Percentiles rank a stretch among this genome's conserved stretches.
phyloP scores from a whole-genome alignment of 768 basidiomycete species.

The Heimioporus sp. region DNA sequence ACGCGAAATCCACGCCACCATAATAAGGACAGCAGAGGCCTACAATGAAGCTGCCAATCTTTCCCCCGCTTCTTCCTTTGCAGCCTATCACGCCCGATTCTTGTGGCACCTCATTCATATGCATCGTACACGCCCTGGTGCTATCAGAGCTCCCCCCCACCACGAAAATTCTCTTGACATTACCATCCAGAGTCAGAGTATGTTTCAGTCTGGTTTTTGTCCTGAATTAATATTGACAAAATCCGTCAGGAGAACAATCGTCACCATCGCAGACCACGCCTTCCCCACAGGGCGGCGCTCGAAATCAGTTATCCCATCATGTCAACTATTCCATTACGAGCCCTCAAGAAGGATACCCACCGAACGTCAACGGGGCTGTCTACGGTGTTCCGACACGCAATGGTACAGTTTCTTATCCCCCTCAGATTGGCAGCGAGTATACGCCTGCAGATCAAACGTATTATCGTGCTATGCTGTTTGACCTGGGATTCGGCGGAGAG shows the following conservation, averaged over 20 bases:
- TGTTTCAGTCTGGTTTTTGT: neutral
- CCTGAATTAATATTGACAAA: slow-evolving; percentile 8
- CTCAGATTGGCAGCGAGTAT: slow-evolving; percentile 35
- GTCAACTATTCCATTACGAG: slow-evolving; percentile 14
- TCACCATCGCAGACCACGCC: slow-evolving; percentile 23
- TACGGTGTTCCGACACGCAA: slow-evolving; percentile 13
- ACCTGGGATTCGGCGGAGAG: slow-evolving; percentile 61
- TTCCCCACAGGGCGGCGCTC: slow-evolving; percentile 19
- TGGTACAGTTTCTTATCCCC: slow-evolving; percentile 17
- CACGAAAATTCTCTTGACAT: slow-evolving; percentile 51
- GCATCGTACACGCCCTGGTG: slow-evolving; percentile 47
- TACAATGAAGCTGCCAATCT: slow-evolving; percentile 70
- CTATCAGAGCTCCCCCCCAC: slow-evolving; percentile 37
- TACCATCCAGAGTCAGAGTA: slow-evolving; percentile 60
- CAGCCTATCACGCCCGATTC: slow-evolving; percentile 80
- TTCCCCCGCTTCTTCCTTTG: slow-evolving; percentile 59
- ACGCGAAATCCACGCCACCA: slow-evolving; percentile 62
- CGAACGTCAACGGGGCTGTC: slow-evolving; percentile 11
- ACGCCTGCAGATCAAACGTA: slow-evolving; percentile 62
- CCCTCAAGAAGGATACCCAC: slow-evolving; percentile 18
- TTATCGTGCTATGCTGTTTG: slow-evolving; percentile 73
- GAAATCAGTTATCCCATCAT: slow-evolving; percentile 9
- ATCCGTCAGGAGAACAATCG: slow-evolving; percentile 17
- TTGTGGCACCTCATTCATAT: slow-evolving; percentile 66
- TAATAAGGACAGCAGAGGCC: slow-evolving; percentile 71